Conservation (phyloP, 78 protist genomes). For the Chrysochromulina parva region DNA sequence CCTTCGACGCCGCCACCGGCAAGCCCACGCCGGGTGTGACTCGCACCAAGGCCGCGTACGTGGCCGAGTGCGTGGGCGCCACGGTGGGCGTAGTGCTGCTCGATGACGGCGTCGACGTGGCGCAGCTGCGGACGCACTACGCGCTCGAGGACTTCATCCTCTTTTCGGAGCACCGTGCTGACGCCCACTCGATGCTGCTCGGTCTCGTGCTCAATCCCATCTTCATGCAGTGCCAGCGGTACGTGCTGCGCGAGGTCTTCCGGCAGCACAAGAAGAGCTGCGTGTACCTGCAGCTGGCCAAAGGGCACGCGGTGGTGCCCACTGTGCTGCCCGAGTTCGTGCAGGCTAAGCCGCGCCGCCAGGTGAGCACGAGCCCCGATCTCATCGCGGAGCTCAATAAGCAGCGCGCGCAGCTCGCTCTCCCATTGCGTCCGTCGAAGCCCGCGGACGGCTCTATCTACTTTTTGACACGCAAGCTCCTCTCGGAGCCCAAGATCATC, state of each 20-base stretch:
- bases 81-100: not conserved
- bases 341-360: conserved; percentile 8
- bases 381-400: no score
- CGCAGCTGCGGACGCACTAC: not conserved
- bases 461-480: conserved; percentile 25
- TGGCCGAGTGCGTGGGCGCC: not conserved
- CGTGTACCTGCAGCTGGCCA: not conserved
- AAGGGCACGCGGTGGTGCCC: not conserved
- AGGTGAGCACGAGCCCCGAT: no score
- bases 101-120: not conserved
- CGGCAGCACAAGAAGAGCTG: not conserved
- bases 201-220: not conserved
- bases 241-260: not conserved
- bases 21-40: not conserved
- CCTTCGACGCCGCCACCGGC: not conserved
- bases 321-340: not conserved
- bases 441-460: not conserved
- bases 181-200: not conserved
- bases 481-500: conserved; percentile 15
- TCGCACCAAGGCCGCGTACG: not conserved
- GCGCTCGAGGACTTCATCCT: not conserved
- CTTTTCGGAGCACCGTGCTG: not conserved
- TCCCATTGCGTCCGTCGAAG: not conserved
- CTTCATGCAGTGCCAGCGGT: not conserved
- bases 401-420: not conserved